phyloP scores from a whole-genome alignment of 192 early-diverging fungal genomes.

The Coemansia sp. region DNA sequence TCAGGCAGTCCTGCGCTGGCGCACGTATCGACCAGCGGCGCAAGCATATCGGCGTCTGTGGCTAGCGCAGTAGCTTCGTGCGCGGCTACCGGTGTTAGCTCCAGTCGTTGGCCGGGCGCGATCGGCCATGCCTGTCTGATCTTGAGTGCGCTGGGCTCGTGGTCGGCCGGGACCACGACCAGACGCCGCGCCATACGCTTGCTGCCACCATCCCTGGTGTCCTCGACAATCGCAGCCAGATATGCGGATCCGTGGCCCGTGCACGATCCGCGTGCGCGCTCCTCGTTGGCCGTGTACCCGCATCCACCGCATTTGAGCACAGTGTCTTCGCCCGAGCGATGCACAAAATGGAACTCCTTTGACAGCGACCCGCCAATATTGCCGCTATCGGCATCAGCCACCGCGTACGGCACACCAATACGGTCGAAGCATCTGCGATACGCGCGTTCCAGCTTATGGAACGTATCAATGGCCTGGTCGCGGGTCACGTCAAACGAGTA shows the following conservation, averaged over 20 bases:
- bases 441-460: slow-evolving; percentile 69
- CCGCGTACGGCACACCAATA: slow-evolving; percentile 79
- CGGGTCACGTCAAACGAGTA: slow-evolving; percentile 81
- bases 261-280: slow-evolving; percentile 57
- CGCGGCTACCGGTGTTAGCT: neutral
- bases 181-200: neutral
- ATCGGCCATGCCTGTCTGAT: slow-evolving; percentile 23
- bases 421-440: slow-evolving; percentile 74
- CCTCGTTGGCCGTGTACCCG: slow-evolving; percentile 83
- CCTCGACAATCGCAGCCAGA: slow-evolving; percentile 11
- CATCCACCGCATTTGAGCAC: slow-evolving; percentile 72
- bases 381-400: slow-evolving; percentile 88
- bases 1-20: slow-evolving; percentile 1
- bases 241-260: neutral
- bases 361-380: slow-evolving; percentile 87
- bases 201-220: neutral
- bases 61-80: neutral
- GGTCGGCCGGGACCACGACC: slow-evolving; percentile 19
- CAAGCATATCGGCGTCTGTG: neutral
- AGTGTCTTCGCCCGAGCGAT: slow-evolving; percentile 77
- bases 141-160: slow-evolving; percentile 35
- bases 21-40: slow-evolving; percentile 5
- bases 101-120: slow-evolving; percentile 13
- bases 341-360: slow-evolving; percentile 87
- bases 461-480: slow-evolving; percentile 70